These are phyloP conservation scores for Rutstroemia sp. DNA, from an alignment of 2,329 filamentous ascomycete species.

Conservation along the genomic window DNA sequence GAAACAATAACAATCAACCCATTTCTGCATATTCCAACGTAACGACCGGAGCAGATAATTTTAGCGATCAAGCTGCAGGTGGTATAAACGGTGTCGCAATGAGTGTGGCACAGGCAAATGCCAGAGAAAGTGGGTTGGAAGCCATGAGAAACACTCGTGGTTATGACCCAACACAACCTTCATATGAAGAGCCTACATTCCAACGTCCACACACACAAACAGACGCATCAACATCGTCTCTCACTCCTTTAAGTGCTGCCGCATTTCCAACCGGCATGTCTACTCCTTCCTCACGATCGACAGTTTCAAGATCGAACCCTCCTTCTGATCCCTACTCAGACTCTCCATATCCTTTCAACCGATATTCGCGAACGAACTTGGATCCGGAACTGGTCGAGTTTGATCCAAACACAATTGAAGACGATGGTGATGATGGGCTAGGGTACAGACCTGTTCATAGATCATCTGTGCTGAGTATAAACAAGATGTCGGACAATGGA, in stretches of 20 bases:
- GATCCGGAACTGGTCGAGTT: slow-evolving; percentile 25
- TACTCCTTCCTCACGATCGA: slow-evolving; percentile 23
- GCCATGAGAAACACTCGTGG: slow-evolving; percentile 41
- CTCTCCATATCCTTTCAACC: slow-evolving; percentile 18
- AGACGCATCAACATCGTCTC: slow-evolving; percentile 21
- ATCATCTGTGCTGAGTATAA: slow-evolving; percentile 42
- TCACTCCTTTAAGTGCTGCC: slow-evolving; percentile 26
- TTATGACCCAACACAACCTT: slow-evolving; percentile 18
- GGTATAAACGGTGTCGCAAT: slow-evolving; percentile 63
- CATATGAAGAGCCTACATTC: slow-evolving; percentile 12
- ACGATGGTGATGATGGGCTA: slow-evolving; percentile 84
- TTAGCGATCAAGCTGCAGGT: slow-evolving; percentile 52
- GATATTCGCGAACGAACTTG: slow-evolving; percentile 24
- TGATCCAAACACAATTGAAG: slow-evolving; percentile 70
- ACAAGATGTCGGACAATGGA: slow-evolving; percentile 19
- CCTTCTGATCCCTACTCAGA: slow-evolving; percentile 25
- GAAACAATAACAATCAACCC: slow-evolving; percentile 13
- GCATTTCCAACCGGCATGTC: slow-evolving; percentile 24
- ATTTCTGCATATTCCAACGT: slow-evolving; percentile 30
- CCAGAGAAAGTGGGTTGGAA: slow-evolving; percentile 57
- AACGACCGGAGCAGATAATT: slow-evolving; percentile 61
- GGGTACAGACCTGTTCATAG: slow-evolving; percentile 43
- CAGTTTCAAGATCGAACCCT: slow-evolving; percentile 19
- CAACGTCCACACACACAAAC: slow-evolving; percentile 5
- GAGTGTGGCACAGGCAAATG: slow-evolving; percentile 56